These are phyloP conservation scores for Trametes versicolor DNA, from an alignment of 1,284 basidiomycete species.

Conservation along the genomic window DNA sequence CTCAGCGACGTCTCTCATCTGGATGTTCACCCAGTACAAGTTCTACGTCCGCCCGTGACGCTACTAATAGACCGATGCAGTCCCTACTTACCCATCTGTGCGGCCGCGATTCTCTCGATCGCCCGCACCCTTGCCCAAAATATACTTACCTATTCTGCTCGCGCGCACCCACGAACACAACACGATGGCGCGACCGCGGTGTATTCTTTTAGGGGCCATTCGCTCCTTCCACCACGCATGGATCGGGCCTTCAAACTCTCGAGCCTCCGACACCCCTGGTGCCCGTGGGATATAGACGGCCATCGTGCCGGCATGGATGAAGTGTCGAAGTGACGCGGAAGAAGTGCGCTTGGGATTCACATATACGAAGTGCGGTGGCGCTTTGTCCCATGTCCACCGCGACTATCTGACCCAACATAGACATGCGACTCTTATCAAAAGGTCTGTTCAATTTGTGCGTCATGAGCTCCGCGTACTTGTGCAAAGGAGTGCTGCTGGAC, in stretches of 20 bases:
- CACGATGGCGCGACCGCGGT: neutral
- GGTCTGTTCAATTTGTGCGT: too few species aligned
- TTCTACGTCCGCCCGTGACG: slow-evolving; percentile 65
- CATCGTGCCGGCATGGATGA: slow-evolving; percentile 3
- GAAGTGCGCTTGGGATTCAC: neutral
- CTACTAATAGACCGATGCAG: slow-evolving; percentile 21
- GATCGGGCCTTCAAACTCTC: slow-evolving; percentile 2
- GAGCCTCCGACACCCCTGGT: slow-evolving; percentile 1
- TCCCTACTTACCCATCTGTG: neutral
- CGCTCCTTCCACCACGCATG: neutral
- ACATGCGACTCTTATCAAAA: too few species aligned
- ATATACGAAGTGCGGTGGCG: neutral
- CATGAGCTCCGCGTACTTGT: too few species aligned
- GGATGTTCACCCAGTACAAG: slow-evolving; percentile 85
- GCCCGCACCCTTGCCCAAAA: neutral
- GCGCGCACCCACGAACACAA: slow-evolving; percentile 8
- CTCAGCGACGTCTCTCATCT: slow-evolving; percentile 74
- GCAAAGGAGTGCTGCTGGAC: too few species aligned
- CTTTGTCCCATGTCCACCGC: neutral
- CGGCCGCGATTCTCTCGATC: neutral
- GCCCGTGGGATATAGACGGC: neutral
- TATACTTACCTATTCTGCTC: neutral
- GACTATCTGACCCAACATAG: too few species aligned
- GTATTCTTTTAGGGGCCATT: slow-evolving; percentile 18
- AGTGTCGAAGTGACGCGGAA: neutral